phyloP scores from a whole-genome alignment of 208 protist genomes.

The Acanthamoeba divionensis region DNA sequence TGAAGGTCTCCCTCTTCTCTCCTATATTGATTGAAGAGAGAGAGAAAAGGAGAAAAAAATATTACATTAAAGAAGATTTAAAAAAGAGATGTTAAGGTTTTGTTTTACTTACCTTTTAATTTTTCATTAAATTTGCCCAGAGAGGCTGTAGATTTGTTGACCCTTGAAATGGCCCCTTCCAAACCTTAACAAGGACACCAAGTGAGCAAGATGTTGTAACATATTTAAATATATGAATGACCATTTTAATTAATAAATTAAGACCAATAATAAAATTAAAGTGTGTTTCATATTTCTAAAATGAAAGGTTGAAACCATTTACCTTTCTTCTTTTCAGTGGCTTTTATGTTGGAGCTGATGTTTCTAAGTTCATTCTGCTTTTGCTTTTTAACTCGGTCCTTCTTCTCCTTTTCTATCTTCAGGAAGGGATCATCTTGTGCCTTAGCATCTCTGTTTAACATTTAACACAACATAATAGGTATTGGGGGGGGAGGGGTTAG shows the following conservation, averaged over 20 bases:
- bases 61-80: not conserved
- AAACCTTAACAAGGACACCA: no score
- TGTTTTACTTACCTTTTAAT: not conserved
- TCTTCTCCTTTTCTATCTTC: slow-evolving; percentile 29
- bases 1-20: not conserved
- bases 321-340: slow-evolving; percentile 18
- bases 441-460: not conserved
- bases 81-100: no score
- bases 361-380: slow-evolving; percentile 23
- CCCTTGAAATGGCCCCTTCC: not conserved
- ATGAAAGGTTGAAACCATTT: not conserved
- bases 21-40: no score
- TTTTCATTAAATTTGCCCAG: slow-evolving; percentile 54
- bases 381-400: slow-evolving; percentile 47
- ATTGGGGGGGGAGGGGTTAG: no score
- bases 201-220: no score
- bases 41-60: no score
- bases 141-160: slow-evolving; percentile 38
- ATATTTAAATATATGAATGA: no score
- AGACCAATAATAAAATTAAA: not conserved
- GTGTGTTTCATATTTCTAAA: not conserved
- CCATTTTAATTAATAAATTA: no score
- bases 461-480: no score
- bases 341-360: not conserved
- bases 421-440: slow-evolving; percentile 18